Percentiles rank a stretch among this genome's conserved stretches.
Conservation (phyloP, 192 early-diverging fungal genomes). For the Mortierella hygrophila region DNA sequence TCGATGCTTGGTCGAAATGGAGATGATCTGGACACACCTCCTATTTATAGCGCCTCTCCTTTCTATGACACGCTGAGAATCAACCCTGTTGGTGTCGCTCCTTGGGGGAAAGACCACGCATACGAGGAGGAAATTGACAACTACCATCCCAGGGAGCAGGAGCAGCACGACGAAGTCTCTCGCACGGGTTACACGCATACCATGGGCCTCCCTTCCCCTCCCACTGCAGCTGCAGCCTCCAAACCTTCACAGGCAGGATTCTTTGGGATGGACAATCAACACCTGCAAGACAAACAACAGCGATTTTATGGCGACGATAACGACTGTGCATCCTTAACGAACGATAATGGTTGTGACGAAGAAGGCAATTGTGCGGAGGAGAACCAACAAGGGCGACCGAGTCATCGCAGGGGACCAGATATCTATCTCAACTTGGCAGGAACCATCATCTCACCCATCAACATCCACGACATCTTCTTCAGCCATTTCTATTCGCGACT, state of each 20-base stretch:
- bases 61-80: neutral
- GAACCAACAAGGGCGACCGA: conserved; percentile 19
- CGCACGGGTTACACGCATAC: neutral
- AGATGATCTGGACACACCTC: neutral
- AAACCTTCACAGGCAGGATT: neutral
- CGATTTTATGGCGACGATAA: neutral
- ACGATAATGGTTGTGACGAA: neutral
- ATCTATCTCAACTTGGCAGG: conserved; percentile 47
- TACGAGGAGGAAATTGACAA: neutral
- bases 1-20: neutral
- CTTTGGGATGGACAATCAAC: neutral
- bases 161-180: neutral
- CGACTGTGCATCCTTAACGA: neutral
- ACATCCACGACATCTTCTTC: conserved; percentile 46
- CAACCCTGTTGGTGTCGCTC: neutral
- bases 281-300: neutral
- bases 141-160: neutral
- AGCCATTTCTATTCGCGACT: conserved; percentile 37
- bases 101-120: neutral
- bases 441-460: conserved; percentile 38
- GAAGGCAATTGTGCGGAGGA: conserved; percentile 7
- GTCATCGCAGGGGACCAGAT: conserved; percentile 24
- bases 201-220: conserved; percentile 1
- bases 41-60: conserved; percentile 15
- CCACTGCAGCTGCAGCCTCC: neutral